A percentile compares a stretch with the other conserved stretches of the same genome.
Evolutionary conservation across 1,139 yeast species (phyloP).

Genomic region (Suhomyces terraborum): DNA sequence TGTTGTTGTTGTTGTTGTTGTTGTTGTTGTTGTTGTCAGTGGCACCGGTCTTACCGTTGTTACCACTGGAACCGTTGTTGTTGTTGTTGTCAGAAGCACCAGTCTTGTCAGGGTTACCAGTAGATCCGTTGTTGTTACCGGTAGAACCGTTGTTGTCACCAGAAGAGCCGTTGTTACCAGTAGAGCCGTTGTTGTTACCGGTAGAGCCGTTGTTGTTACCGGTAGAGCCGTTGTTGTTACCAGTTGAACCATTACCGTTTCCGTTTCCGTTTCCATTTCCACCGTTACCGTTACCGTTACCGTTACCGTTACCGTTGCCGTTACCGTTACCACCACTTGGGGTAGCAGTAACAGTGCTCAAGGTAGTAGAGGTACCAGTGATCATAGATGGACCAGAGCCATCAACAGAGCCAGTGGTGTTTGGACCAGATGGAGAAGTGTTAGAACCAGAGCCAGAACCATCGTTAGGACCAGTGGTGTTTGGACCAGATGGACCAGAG

Average conservation of each 20-base stretch:
- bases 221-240: background rate
- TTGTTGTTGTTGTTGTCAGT: too few relatives aligned
- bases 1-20: too few relatives aligned
- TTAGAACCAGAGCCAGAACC: background rate
- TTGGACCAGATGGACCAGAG: background rate
- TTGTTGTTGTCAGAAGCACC: background rate
- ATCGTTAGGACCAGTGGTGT: background rate
- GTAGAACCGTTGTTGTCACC: background rate
- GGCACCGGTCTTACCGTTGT: too few relatives aligned
- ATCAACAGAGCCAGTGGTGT: background rate
- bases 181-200: background rate
- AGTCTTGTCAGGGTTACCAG: background rate
- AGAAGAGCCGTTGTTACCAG: too few relatives aligned
- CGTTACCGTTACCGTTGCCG: slow-evolving; percentile 13
- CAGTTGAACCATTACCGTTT: slow-evolving; percentile 1
- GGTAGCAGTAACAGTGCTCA: slow-evolving; percentile 11
- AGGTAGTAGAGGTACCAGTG: background rate
- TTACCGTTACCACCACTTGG: slow-evolving; percentile 13
- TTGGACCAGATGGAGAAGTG: background rate
- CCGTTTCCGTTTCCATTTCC: slow-evolving; percentile 1
- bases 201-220: background rate
- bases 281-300: slow-evolving; percentile 1
- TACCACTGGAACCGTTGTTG: too few relatives aligned
- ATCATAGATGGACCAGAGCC: background rate
- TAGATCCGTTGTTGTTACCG: background rate